phyloP scores from a whole-genome alignment of 345 rosid genomes.

The Aquilaria yunnanensis region DNA sequence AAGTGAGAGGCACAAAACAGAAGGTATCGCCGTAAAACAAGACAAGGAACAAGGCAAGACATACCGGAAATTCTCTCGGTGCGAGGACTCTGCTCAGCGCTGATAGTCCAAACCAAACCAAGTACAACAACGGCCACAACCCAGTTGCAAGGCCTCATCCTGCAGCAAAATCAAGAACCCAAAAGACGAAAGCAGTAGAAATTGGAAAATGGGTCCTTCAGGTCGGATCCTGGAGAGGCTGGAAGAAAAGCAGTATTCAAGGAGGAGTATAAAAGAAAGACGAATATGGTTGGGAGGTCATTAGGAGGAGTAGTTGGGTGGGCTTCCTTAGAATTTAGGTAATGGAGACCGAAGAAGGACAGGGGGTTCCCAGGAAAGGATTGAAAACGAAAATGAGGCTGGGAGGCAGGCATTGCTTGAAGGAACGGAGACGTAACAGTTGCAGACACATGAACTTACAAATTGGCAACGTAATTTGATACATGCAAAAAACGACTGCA shows the following conservation, averaged over 20 bases:
- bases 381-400: conserved; percentile 24
- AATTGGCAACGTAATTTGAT: not conserved
- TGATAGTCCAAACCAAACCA: conserved; percentile 17
- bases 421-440: conserved; percentile 42
- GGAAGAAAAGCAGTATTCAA: conserved; percentile 24
- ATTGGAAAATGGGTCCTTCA: conserved; percentile 19
- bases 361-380: conserved; percentile 22
- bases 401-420: conserved; percentile 50
- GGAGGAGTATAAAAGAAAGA: conserved; percentile 13
- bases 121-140: conserved; percentile 25
- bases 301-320: conserved; percentile 54
- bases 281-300: conserved; percentile 62
- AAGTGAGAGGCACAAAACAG: too few relatives aligned
- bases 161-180: conserved; percentile 5
- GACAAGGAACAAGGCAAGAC: not conserved
- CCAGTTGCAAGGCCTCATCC: conserved; percentile 35
- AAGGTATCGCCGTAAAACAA: too few relatives aligned
- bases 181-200: not conserved
- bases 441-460: not conserved
- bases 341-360: conserved; percentile 18
- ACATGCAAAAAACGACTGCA: not conserved
- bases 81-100: conserved; percentile 35
- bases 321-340: conserved; percentile 57
- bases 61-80: conserved; percentile 82
- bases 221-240: conserved; percentile 15